Evolutionary conservation across 495 filamentous ascomycete genomes (phyloP), one percentile per base, ranked within the genome.

Genomic region (Trichoderma virens): DNA sequence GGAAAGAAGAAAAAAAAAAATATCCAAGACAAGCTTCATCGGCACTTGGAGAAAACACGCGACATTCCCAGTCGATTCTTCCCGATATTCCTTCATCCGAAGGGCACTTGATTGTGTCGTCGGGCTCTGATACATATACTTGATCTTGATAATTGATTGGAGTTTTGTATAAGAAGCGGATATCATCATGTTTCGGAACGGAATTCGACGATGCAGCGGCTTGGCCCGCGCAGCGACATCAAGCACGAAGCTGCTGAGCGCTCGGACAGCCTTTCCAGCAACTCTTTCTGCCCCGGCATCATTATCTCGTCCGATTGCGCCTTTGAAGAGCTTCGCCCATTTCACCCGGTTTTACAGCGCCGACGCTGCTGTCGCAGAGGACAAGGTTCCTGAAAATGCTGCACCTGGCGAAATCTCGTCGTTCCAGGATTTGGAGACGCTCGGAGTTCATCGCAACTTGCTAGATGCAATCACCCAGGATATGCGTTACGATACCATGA

Each of bases 401-500:
- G 31, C 64, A 14, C 41, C 65, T n/a, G 68, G 65, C 8, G 67
- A 68, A 35, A 73, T 91, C 69, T 89, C 86, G 23, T 79, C 79
- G 43, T 98, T 98, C 71, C 69, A 78, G 3, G 86, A 97, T 41
- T 78, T 98, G 32, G 74, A 73, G 30, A 76, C 80, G 4, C 73
- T 84, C 28, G 83, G 83, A 16, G 85, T 98, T 35, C 75, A 93
- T 68, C 66, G 72, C 5, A 78, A 75, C 38, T 74, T 98, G 59
- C 81, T 97, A 64, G 65, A 80, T 7, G 85, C 87, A 51, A 85
- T 98, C 68, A 90, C 85, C 0, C 66, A 82, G 27, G 81, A 84
- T 23, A 94, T 97, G 89, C 75, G 80, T 3, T 83, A 96, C 68
- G 82, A 88, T 27, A 88, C 81, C 43, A 97, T 98, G 93, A 98